Evolutionary conservation across 768 basidiomycete species (phyloP).

Genomic region (Butyriboletus loyo): DNA sequence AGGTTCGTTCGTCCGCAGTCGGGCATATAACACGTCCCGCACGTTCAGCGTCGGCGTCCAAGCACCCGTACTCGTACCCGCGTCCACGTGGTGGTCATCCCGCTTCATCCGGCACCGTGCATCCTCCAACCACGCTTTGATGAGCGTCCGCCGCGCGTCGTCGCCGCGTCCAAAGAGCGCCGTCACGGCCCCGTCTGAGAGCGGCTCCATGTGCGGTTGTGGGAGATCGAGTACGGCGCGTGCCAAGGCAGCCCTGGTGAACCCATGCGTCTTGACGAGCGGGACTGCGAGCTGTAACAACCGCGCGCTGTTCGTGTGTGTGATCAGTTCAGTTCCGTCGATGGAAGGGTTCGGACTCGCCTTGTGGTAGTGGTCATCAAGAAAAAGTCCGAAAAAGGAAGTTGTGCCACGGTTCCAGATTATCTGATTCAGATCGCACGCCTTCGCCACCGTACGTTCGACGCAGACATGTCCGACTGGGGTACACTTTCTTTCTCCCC

Average conservation of each 20-base stretch:
- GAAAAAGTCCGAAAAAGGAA: constrained; percentile 2
- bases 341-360: constrained; percentile 9
- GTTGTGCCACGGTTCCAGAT: too few relatives aligned
- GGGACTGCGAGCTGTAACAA: constrained; percentile 63
- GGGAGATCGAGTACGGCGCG: constrained; percentile 57
- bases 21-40: constrained; percentile 49
- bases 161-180: constrained; percentile 73
- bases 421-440: background rate
- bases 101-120: constrained; percentile 52
- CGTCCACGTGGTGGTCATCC: background rate
- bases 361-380: constrained; percentile 13
- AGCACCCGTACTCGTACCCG: background rate
- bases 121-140: constrained; percentile 73
- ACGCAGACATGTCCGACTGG: constrained; percentile 43
- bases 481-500: constrained; percentile 30
- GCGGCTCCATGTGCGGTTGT: constrained; percentile 50
- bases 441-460: background rate
- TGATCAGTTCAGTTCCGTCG: background rate
- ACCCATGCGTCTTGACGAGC: constrained; percentile 64
- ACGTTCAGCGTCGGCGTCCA: constrained; percentile 29
- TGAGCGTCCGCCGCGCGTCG: constrained; percentile 57
- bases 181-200: constrained; percentile 67
- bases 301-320: constrained; percentile 12
- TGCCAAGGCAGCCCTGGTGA: constrained; percentile 68
- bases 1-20: constrained; percentile 66